These are phyloP conservation scores for Trifolium dubium DNA, from an alignment of 306 rosid genomes.

Conservation along the genomic window DNA sequence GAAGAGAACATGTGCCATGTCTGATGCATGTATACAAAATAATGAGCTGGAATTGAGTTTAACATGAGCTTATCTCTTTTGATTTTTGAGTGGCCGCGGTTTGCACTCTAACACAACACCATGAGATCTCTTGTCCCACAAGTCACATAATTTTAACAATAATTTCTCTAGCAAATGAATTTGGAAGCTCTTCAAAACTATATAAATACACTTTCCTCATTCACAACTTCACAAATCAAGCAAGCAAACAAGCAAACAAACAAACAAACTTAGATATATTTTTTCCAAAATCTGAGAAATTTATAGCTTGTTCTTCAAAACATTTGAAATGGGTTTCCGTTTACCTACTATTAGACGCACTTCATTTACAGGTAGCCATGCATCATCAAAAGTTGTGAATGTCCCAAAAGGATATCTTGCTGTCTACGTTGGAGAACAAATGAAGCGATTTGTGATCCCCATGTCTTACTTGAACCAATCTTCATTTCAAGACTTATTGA, in stretches of 20 bases:
- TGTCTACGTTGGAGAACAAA: slow-evolving; percentile 22
- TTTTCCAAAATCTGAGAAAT: not conserved
- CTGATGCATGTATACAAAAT: not conserved
- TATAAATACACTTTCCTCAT: slow-evolving; percentile 5
- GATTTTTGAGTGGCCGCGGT: not conserved
- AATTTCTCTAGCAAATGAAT: not conserved
- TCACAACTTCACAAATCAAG: not conserved
- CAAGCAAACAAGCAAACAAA: not conserved
- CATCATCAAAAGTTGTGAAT: slow-evolving; percentile 20
- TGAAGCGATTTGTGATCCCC: slow-evolving; percentile 22
- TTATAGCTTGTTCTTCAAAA: not conserved
- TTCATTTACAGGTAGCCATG: slow-evolving; percentile 1
- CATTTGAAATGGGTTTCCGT: slow-evolving; percentile 35
- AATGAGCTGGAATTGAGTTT: not conserved
- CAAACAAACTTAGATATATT: not conserved
- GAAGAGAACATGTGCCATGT: slow-evolving; percentile 8
- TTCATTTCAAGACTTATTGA: slow-evolving; percentile 30
- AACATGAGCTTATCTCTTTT: not conserved
- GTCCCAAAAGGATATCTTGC: slow-evolving; percentile 30
- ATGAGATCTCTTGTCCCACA: slow-evolving; percentile 32
- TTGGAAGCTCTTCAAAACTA: not conserved
- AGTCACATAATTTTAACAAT: slow-evolving; percentile 1
- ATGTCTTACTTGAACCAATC: slow-evolving; percentile 22
- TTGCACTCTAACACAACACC: slow-evolving; percentile 27
- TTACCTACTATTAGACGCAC: slow-evolving; percentile 26